Evolutionary conservation across 1,284 basidiomycete species (phyloP).

Genomic region (Ceratobasidium sp.): DNA sequence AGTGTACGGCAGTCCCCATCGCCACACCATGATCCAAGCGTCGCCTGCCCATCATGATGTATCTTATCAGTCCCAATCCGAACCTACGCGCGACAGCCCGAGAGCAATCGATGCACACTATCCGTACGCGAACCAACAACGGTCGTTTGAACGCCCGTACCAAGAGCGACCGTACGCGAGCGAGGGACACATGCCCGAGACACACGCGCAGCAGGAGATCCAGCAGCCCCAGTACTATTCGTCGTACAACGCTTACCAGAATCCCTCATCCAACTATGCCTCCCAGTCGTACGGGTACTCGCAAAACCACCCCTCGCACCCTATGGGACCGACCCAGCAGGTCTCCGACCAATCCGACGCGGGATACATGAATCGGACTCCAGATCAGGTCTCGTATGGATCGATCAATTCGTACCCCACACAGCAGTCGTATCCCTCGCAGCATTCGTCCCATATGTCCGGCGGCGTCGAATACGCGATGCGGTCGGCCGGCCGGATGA

Average conservation of each 20-base stretch:
- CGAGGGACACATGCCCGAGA: constrained; percentile 15
- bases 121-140: constrained; percentile 22
- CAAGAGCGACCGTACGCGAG: constrained; percentile 16
- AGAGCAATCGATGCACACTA: constrained; percentile 22
- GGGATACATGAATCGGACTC: constrained; percentile 14
- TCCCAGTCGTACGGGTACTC: constrained; percentile 10
- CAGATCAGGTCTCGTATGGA: constrained; percentile 34
- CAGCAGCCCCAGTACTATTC: constrained; percentile 38
- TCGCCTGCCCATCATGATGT: constrained; percentile 33
- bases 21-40: constrained; percentile 25
- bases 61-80: constrained; percentile 41
- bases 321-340: constrained; percentile 17
- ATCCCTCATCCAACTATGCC: constrained; percentile 8
- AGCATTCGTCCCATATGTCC: constrained; percentile 17
- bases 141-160: background rate
- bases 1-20: constrained; percentile 24
- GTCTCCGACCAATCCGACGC: constrained; percentile 23
- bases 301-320: constrained; percentile 13
- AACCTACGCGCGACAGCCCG: constrained; percentile 14
- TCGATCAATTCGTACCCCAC: constrained; percentile 43
- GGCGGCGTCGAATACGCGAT: constrained; percentile 18
- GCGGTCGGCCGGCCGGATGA: constrained; percentile 18
- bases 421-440: constrained; percentile 15
- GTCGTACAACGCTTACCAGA: constrained; percentile 31
- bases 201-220: constrained; percentile 17